Conservation (phyloP, 495 filamentous ascomycete species). For the Annulohypoxylon moriforme region DNA sequence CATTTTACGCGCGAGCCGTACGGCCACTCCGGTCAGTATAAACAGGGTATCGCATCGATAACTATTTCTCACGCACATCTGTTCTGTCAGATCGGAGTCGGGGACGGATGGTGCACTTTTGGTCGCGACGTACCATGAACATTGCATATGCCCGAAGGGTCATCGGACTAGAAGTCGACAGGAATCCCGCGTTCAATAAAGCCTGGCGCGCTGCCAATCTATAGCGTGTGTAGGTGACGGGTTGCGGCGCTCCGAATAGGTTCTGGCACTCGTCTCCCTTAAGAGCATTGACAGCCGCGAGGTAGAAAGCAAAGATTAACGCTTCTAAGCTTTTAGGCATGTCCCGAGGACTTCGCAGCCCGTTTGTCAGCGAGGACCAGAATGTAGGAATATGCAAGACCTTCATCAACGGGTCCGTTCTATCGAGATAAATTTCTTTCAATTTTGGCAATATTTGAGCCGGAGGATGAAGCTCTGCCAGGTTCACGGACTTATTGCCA, state of each 20-base stretch:
- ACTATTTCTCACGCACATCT: slow-evolving; percentile 58
- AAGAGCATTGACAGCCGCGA: slow-evolving; percentile 55
- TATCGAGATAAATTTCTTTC: slow-evolving; percentile 64
- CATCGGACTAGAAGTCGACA: slow-evolving; percentile 35
- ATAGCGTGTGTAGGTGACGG: slow-evolving; percentile 54
- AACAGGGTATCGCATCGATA: slow-evolving; percentile 60
- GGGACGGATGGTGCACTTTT: neutral
- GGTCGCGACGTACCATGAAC: slow-evolving; percentile 22
- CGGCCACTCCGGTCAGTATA: slow-evolving; percentile 57
- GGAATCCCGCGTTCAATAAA: slow-evolving; percentile 58
- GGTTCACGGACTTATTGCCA: slow-evolving; percentile 49
- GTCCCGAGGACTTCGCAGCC: slow-evolving; percentile 39
- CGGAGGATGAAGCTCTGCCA: slow-evolving; percentile 45
- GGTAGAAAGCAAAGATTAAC: slow-evolving; percentile 64
- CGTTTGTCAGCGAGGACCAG: slow-evolving; percentile 59
- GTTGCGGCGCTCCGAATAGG: slow-evolving; percentile 57
- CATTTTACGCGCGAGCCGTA: slow-evolving; percentile 63
- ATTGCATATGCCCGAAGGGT: slow-evolving; percentile 35
- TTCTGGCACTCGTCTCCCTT: slow-evolving; percentile 52
- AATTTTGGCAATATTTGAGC: slow-evolving; percentile 33
- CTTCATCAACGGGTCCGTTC: slow-evolving; percentile 65
- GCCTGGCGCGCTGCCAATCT: slow-evolving; percentile 58
- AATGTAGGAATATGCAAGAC: slow-evolving; percentile 64
- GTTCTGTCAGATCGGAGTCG: slow-evolving; percentile 12
- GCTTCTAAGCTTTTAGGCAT: slow-evolving; percentile 57